Conservation (phyloP, 2,329 filamentous ascomycete species). For the Fusarium tjaetaba region DNA sequence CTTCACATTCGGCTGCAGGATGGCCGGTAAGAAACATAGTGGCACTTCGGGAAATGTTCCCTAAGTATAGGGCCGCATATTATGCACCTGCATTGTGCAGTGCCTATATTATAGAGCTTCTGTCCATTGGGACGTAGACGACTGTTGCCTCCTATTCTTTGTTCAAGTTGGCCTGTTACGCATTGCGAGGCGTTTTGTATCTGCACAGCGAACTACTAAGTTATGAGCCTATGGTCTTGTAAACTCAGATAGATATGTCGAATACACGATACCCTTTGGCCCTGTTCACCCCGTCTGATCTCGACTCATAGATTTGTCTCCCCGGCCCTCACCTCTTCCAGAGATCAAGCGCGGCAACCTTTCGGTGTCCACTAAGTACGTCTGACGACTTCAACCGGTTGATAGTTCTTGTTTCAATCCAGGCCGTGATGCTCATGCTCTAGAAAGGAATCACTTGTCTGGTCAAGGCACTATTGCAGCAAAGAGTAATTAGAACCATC, state of each 20-base stretch:
- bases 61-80: not conserved
- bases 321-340: not conserved
- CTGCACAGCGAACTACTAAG: not conserved
- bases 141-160: not conserved
- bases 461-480: not conserved
- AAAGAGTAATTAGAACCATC: not conserved
- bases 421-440: not conserved
- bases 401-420: not conserved
- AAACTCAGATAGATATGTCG: slow-evolving; percentile 10
- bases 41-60: slow-evolving; percentile 4
- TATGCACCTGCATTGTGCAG: not conserved
- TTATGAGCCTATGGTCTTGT: not conserved
- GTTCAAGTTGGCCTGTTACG: not conserved
- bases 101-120: not conserved
- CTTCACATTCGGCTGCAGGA: not conserved
- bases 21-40: not conserved
- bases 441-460: not conserved
- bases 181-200: slow-evolving; percentile 35
- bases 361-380: not conserved
- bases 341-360: not conserved
- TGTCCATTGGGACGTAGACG: not conserved
- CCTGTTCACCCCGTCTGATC: too few species aligned
- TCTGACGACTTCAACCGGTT: not conserved
- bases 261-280: slow-evolving; percentile 1
- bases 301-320: not conserved